These are phyloP conservation scores for Termitomyces titanicus DNA, from an alignment of 768 basidiomycete genomes.

Conservation along the genomic window DNA sequence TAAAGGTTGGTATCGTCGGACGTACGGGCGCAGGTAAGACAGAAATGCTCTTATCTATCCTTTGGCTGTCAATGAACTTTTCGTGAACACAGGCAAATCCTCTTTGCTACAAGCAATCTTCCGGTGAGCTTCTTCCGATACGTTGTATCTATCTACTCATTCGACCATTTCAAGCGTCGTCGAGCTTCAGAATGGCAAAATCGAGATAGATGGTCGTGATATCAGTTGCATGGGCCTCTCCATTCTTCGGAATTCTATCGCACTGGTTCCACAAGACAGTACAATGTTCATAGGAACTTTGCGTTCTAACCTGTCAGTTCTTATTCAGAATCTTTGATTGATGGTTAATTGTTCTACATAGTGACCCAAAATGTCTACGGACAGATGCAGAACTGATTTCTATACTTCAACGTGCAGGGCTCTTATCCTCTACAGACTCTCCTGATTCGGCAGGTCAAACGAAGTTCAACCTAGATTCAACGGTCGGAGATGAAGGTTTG, in stretches of 20 bases:
- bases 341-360: background rate
- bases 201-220: constrained; percentile 56
- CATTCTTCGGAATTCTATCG: constrained; percentile 46
- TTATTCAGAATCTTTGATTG: background rate
- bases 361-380: constrained; percentile 31
- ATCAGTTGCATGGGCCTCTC: constrained; percentile 53
- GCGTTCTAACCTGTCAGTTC: constrained; percentile 40
- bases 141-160: background rate
- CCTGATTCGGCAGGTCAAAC: constrained; percentile 43
- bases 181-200: constrained; percentile 52
- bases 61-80: background rate
- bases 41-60: background rate
- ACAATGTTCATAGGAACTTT: constrained; percentile 50
- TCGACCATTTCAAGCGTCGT: constrained; percentile 40
- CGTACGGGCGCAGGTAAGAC: constrained; percentile 41
- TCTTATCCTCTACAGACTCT: constrained; percentile 48
- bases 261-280: constrained; percentile 68
- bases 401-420: constrained; percentile 55
- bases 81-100: constrained; percentile 38
- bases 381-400: constrained; percentile 64
- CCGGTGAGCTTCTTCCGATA: constrained; percentile 30
- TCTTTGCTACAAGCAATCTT: constrained; percentile 56
- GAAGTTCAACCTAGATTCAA: constrained; percentile 65
- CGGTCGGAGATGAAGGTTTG: constrained; percentile 61
- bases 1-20: constrained; percentile 44